These are phyloP conservation scores for Fusarium sp. DNA, from an alignment of 2,329 filamentous ascomycete species.

Conservation along the genomic window DNA sequence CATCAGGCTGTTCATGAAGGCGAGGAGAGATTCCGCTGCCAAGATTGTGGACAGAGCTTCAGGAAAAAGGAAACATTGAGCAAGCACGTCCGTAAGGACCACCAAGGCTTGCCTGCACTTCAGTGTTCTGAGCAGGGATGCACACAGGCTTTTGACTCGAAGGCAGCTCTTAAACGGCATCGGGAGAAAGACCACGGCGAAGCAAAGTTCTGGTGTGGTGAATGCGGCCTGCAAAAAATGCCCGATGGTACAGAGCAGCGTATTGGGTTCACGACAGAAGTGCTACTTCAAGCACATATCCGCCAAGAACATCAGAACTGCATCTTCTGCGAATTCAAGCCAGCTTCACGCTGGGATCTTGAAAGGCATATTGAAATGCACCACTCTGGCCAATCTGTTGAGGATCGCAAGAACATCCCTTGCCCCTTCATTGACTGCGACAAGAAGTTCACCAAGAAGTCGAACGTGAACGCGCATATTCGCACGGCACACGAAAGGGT, in stretches of 20 bases:
- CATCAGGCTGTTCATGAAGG: constrained; percentile 81
- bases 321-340: constrained; percentile 76
- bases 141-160: constrained; percentile 76
- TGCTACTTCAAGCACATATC: constrained; percentile 78
- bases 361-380: constrained; percentile 81
- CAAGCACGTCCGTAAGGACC: constrained; percentile 81
- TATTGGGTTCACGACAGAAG: constrained; percentile 76
- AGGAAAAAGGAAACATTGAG: constrained; percentile 88
- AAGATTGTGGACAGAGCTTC: constrained; percentile 80
- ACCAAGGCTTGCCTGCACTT: constrained; percentile 78
- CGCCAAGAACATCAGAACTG: constrained; percentile 80
- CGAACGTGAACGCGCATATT: constrained; percentile 85
- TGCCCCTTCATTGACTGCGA: constrained; percentile 77
- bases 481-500: constrained; percentile 80
- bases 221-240: constrained; percentile 66
- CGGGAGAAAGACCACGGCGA: constrained; percentile 75
- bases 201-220: constrained; percentile 78
- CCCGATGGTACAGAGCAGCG: constrained; percentile 54
- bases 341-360: constrained; percentile 73
- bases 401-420: constrained; percentile 71
- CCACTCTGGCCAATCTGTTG: constrained; percentile 72
- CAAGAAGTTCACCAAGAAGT: constrained; percentile 82
- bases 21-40: constrained; percentile 79
- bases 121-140: constrained; percentile 73
- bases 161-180: constrained; percentile 77